Evolutionary conservation across 2,329 filamentous ascomycete genomes (phyloP), one percentile per base, ranked within the genome.

Genomic region (Phyllosticta citribraziliensis): DNA sequence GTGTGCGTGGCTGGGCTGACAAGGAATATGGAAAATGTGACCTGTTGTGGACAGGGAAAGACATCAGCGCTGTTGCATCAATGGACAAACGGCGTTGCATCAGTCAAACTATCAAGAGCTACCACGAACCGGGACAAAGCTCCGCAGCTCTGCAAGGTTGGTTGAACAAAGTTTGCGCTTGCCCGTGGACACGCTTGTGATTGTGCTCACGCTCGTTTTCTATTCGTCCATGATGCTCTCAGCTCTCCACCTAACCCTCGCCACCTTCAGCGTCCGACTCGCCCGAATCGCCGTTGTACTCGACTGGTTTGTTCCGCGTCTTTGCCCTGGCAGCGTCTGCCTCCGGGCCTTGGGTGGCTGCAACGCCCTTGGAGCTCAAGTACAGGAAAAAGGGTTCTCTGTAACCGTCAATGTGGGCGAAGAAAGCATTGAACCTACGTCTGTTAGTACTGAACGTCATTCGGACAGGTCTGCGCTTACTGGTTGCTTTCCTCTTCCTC

Each of bases 401-500:
- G 69, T 78, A 80, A 64, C 79, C 78, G 62, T 81, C 79, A 9
- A 80, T 69, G 61, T 80, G 78, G 9, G 77, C 76, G 68, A 79
- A 81, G 68, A 81, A 80, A 5, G 75, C 70, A 55, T 76, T 74
- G 68, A 78, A 78, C 22, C 74, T 76, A 56, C 5, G 20, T 2
- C n/a, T 3, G 60, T 71, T 59, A 72, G 66, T 47, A 14, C 52
- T 20, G 14, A 11, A 27, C 12, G 35, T 52, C 12, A 12, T 5
- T 0, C 20, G 25, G 12, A 27, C 27, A 10, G 22, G 5, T 12
- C 5, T 51, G 33, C n/a, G 84, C 89, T 83, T 80, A 93, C 89
- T 89, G 84, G 71, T 93, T 91, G 65, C 90, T 87, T 72, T 87
- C 84, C 75, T 94, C 89, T 74, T 97, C 94, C 58, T 96, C 88